These are phyloP conservation scores for Torulaspora maleeae DNA, from an alignment of 805 yeast genomes.

Conservation along the genomic window DNA sequence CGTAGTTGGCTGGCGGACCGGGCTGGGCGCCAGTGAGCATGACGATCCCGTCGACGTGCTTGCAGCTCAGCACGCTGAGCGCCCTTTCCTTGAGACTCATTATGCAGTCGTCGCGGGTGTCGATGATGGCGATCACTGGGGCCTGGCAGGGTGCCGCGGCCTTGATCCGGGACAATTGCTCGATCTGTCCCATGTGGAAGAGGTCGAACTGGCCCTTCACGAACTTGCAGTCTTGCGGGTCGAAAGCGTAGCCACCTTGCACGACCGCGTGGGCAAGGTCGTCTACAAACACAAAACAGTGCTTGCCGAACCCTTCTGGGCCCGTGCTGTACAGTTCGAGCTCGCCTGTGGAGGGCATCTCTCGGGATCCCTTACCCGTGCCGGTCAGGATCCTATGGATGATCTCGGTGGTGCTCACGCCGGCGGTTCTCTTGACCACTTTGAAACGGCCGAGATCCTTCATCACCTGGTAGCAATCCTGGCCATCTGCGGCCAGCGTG, in stretches of 20 bases:
- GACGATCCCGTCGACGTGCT: constrained; percentile 73
- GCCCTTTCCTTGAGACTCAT: constrained; percentile 87
- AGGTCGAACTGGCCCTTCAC: constrained; percentile 85
- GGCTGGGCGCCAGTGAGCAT: constrained; percentile 33
- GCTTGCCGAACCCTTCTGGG: constrained; percentile 49
- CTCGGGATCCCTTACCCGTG: not conserved
- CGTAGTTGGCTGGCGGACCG: constrained; percentile 4
- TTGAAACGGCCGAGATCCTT: constrained; percentile 81
- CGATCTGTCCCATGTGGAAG: constrained; percentile 90
- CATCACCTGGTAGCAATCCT: constrained; percentile 82
- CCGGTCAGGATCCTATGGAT: constrained; percentile 74
- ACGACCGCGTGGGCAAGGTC: constrained; percentile 35
- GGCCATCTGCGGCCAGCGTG: constrained; percentile 92
- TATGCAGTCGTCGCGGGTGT: constrained; percentile 68
- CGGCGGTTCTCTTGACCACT: constrained; percentile 91
- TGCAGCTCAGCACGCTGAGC: constrained; percentile 82
- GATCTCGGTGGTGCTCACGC: constrained; percentile 90
- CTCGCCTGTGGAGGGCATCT: constrained; percentile 16
- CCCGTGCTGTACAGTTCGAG: constrained; percentile 56
- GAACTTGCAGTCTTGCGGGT: constrained; percentile 7
- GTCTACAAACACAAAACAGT: constrained; percentile 54
- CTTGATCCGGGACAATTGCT: constrained; percentile 52
- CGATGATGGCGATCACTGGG: constrained; percentile 50
- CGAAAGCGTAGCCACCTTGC: constrained; percentile 13
- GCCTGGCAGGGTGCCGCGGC: constrained; percentile 40